phyloP scores from a whole-genome alignment of 306 rosid species.

The Sphenostylis stenocarpa region DNA sequence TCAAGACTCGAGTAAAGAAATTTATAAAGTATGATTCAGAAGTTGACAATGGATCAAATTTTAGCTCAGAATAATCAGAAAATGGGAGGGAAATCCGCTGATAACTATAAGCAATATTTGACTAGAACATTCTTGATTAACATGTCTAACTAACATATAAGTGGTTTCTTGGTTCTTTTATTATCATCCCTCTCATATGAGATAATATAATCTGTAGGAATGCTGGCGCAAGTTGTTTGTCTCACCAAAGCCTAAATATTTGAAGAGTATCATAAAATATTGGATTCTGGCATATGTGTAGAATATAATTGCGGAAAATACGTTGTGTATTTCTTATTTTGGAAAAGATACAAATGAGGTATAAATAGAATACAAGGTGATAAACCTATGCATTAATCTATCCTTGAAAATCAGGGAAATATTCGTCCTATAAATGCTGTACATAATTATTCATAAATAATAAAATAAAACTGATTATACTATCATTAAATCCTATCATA shows the following conservation, averaged over 20 bases:
- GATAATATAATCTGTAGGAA: not conserved
- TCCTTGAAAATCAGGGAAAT: no score
- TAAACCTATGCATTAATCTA: no score
- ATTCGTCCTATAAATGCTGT: no score
- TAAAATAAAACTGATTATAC: no score
- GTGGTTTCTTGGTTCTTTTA: no score
- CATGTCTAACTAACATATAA: not conserved
- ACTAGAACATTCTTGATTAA: not conserved
- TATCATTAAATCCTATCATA: no score
- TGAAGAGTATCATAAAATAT: not conserved
- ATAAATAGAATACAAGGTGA: no score
- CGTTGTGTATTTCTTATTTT: no score
- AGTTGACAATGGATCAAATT: not conserved
- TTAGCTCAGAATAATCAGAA: conserved; percentile 1
- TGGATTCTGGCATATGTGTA: not conserved
- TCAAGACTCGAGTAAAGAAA: not conserved
- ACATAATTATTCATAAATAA: no score
- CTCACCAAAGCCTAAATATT: not conserved
- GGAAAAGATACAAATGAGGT: no score
- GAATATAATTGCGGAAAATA: no score
- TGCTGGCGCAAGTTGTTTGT: not conserved
- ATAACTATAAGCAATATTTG: not conserved
- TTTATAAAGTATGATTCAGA: conserved; percentile 3
- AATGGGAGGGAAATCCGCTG: not conserved
- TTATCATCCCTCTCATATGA: not conserved